Base-by-base conservation (phyloP, 1,139 yeast genomes). In the Geotrichum restrictum region DNA sequence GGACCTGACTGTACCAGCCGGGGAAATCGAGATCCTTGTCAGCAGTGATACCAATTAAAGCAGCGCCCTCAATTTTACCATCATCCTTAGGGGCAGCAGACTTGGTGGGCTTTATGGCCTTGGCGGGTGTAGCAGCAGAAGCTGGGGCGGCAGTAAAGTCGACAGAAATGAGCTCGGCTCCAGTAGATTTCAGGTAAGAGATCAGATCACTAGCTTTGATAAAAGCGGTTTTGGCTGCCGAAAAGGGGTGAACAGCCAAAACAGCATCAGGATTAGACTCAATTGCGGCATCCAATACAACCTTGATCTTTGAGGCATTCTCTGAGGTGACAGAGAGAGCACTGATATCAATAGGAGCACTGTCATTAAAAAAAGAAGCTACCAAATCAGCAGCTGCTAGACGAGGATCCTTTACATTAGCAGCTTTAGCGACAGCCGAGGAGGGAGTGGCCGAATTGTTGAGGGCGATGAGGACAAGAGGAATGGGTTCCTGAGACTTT, bases 1-100 rank as follows among this genome's bases (percentile, higher is more conserved):
- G 79, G 56, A 94, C 85, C 75, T 94, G 98, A 61, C 91, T 89
- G 76, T 93, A 94, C 99, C 99, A 94, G 51, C 89, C 82, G 57
- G 98, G 82, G 77, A 94, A 94, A 68, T 94, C 98, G 65, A 81
- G 77, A 58, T 83, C 79, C 75, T 93, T 94, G 70, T 89, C 96
- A 50, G 86, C 95, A 45, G 98, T 94, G 68, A 94, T 91, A 70
- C 98, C 98, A 62, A 93, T 88, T 65, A 93, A 76, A 64, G 93
- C 93, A 53, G 96, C 96, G 67, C 88, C 96, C 60, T 85, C 94
- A 60, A 85, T 72, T 61, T 81, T 80, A 43, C 77, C 68, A 43
- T 66, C 62, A 37, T 69, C 62, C 52, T 55, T 50, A 21, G 55
- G 52, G 13, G 46, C 48, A 32, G 55, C 53, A 33, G 53, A 43